Evolutionary conservation across 768 basidiomycete species (phyloP).

Genomic region (Hypholoma fasciculare): DNA sequence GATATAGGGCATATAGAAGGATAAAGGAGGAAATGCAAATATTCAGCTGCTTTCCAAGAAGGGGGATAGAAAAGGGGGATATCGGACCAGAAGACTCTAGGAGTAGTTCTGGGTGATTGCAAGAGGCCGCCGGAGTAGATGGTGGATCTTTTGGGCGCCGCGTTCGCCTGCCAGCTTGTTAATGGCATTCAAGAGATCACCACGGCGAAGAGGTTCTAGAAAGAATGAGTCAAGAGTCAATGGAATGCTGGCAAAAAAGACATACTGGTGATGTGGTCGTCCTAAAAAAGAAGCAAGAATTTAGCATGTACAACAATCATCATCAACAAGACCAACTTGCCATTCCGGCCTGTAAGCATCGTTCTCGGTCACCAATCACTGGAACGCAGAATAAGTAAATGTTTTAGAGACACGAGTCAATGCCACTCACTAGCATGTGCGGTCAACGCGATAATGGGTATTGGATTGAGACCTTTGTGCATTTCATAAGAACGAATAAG

Average conservation of each 20-base stretch:
- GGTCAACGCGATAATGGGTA: constrained; percentile 94
- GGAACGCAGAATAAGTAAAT: constrained; percentile 5
- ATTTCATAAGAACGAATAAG: constrained; percentile 85
- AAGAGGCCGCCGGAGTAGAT: constrained; percentile 31
- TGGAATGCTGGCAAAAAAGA: constrained; percentile 1
- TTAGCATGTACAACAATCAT: neutral
- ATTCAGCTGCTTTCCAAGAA: too few species aligned
- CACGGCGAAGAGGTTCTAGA: constrained; percentile 77
- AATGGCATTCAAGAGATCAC: constrained; percentile 79
- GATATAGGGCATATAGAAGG: neutral
- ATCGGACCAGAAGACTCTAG: constrained; percentile 5
- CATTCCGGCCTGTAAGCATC: constrained; percentile 53
- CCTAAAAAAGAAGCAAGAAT: constrained; percentile 25
- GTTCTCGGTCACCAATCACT: constrained; percentile 81
- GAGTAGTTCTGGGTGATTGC: constrained; percentile 25
- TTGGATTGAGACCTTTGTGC: constrained; percentile 65
- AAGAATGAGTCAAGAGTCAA: constrained; percentile 8
- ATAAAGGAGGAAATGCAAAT: neutral
- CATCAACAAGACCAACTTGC: constrained; percentile 16
- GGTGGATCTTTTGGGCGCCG: constrained; percentile 37
- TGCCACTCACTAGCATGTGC: constrained; percentile 89
- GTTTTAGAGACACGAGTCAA: neutral
- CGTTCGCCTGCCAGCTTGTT: constrained; percentile 77
- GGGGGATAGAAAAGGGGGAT: neutral
- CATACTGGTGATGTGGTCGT: constrained; percentile 83